Conservation (phyloP, 257 asterid species). For the Petunia axillaris region DNA sequence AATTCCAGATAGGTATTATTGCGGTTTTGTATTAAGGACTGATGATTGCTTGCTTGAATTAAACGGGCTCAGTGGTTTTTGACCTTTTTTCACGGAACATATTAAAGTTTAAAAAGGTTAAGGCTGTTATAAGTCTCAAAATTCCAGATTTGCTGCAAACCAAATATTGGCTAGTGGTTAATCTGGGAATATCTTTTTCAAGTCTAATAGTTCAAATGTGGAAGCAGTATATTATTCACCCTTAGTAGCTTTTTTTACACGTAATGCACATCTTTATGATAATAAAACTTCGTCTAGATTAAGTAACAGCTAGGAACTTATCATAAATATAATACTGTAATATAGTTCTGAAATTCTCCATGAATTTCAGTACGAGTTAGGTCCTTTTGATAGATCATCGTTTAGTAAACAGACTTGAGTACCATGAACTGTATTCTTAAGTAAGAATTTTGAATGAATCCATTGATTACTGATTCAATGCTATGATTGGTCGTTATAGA, state of each 20-base stretch:
- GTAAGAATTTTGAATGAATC: conserved; percentile 2
- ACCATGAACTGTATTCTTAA: neutral
- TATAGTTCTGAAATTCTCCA: neutral
- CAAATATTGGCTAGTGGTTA: too few relatives aligned
- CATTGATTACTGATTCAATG: neutral
- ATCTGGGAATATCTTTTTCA: too few relatives aligned
- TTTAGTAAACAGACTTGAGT: neutral
- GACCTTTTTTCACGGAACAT: neutral
- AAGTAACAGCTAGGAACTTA: neutral
- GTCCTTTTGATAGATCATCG: neutral
- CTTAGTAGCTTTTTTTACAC: neutral
- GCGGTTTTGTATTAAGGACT: neutral
- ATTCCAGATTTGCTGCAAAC: neutral
- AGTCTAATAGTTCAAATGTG: too few relatives aligned
- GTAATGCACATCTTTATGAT: neutral
- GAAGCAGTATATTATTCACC: neutral
- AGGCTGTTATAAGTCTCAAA: neutral
- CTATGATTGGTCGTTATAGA: neutral
- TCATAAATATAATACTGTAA: neutral
- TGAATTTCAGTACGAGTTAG: neutral
- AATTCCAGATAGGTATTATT: neutral
- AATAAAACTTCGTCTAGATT: neutral
- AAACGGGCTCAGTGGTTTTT: neutral
- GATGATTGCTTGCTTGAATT: neutral
- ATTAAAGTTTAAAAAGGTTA: neutral